Evolutionary conservation across 441 rosid species (phyloP), one percentile per base, ranked within the genome.

Genomic region (Erodium chrysanthum): DNA sequence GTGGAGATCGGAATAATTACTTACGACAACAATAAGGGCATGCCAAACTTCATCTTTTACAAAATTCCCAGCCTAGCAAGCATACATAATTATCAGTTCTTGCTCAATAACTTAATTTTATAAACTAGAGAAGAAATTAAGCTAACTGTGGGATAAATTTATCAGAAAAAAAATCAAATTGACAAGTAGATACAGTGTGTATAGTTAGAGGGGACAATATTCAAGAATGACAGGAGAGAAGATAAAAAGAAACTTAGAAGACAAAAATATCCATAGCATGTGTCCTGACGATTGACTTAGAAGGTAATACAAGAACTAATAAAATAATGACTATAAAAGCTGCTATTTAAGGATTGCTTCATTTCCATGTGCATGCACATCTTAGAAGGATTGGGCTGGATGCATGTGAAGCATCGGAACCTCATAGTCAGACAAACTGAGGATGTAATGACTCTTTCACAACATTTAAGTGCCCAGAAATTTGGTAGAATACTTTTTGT

Each of bases 21-120:
- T 86, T 78, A 95, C 87, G 69, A 88, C 93, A 75, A 90, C 93
- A 77, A 95, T 81, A 74, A 95, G 91, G 67, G 86, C 92, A 79
- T 92, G 89, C 90, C 99, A 95, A 29, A 92, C 97, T 76, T 95
- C 99, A 87, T 90, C 96, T 77, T 92, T 95, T 67, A 95, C 98
- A 81, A 88, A 90, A 78, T 86, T 88, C 81, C 97, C 98, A 84
- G 99, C 97, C 99, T 95, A 81, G 82, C 71, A 88, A 78, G 83
- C 80, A 81, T 64, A 76, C 61, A 82, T 62, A 72, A 70, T 73
- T 59, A 75, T 79, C 67, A 81, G 74, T 46, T 74, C 56, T 68
- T 71, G 61, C 70, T 73, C 52, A 29, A 29, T 29, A 29, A 29
- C 5, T 29, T 29, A 4, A 29, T 29, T n/a, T 29, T 29, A 29